Conservation (phyloP, 2,329 filamentous ascomycete genomes). For the Hypoxylon sp. region DNA sequence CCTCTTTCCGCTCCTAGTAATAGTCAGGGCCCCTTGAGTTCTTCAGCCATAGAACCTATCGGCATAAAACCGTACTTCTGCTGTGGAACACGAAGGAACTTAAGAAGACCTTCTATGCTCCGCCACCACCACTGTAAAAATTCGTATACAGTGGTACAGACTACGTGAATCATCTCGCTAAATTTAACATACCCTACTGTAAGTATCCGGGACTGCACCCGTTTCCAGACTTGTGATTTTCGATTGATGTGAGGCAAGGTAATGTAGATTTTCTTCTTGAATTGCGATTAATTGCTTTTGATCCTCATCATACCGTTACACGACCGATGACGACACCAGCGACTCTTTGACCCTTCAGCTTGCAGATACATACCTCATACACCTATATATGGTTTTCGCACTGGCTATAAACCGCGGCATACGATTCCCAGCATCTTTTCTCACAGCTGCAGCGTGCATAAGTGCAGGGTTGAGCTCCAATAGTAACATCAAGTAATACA, state of each 20-base stretch:
- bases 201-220: background rate
- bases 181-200: constrained; percentile 2
- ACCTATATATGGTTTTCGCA: background rate
- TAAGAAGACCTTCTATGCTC: constrained; percentile 28
- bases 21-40: constrained; percentile 33
- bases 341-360: constrained; percentile 16
- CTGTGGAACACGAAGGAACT: constrained; percentile 36
- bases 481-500: constrained; percentile 15
- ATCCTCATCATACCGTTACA: constrained; percentile 9
- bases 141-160: constrained; percentile 7
- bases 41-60: constrained; percentile 47
- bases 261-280: background rate
- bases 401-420: background rate
- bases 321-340: background rate
- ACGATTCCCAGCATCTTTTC: constrained; percentile 7
- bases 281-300: background rate
- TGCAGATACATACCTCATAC: background rate
- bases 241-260: background rate
- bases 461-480: background rate
- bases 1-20: constrained; percentile 36
- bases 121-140: constrained; percentile 21
- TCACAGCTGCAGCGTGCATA: background rate
- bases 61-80: constrained; percentile 32
- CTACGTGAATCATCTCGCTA: constrained; percentile 14
- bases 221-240: background rate